Evolutionary conservation across 352 stramenopile genomes (phyloP).

Genomic region (Phytopythium helicoides): DNA sequence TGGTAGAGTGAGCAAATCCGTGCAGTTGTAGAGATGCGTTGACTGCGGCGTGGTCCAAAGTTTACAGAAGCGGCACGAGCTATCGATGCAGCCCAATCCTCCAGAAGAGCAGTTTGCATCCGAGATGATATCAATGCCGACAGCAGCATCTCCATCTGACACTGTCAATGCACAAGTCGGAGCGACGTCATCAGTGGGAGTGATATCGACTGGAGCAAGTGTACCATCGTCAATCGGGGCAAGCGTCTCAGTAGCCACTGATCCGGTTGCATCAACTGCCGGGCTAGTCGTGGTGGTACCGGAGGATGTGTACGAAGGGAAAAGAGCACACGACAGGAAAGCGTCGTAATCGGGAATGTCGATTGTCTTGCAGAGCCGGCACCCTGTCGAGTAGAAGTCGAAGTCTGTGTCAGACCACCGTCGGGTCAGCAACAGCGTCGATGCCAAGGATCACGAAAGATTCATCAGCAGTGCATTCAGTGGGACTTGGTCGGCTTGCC

Average conservation of each 20-base stretch:
- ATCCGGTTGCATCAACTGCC: too few relatives aligned
- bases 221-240: not conserved
- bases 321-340: conserved; percentile 10
- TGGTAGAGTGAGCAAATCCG: conserved; percentile 1
- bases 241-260: not conserved
- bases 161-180: conserved; percentile 6
- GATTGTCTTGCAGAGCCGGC: conserved; percentile 18
- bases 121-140: conserved; percentile 24
- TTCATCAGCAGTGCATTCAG: conserved; percentile 4
- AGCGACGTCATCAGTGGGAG: not conserved
- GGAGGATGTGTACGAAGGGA: conserved; percentile 5
- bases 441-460: conserved; percentile 8
- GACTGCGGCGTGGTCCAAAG: conserved; percentile 18
- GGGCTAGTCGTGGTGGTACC: not conserved
- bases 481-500: not conserved
- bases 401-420: conserved; percentile 4
- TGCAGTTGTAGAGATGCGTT: conserved; percentile 17
- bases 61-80: conserved; percentile 24
- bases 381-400: conserved; percentile 14
- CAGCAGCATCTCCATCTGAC: conserved; percentile 15
- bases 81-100: conserved; percentile 24
- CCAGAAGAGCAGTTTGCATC: conserved; percentile 20
- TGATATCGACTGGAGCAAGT: not conserved
- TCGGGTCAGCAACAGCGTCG: conserved; percentile 9
- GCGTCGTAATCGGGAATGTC: conserved; percentile 10